Base-by-base conservation (phyloP, 441 rosid genomes). In the Gossypium trilobum region DNA sequence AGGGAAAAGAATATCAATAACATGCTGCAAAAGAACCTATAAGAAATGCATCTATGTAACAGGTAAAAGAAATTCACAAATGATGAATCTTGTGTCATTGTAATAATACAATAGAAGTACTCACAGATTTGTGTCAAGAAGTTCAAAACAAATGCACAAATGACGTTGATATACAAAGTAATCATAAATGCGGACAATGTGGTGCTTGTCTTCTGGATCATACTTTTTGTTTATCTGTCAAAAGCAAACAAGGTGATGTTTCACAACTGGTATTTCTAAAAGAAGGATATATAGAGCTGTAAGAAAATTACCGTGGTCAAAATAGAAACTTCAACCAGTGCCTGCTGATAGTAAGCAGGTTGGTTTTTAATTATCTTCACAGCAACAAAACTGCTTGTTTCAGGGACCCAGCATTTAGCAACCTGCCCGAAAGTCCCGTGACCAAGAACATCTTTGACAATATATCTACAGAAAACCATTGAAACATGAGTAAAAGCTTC, bases 351-450 rank as follows among this genome's bases (percentile, higher is more conserved):
- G 87, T 93, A 93, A 69, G 99, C 99, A 75, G 98, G 97, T 80
- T 85, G 96, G 75, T 95, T 95, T 85, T 95, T 95, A 27, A 95
- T 95, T 79, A 95, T 95, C 86, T 95, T 95, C 70, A 95, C 89
- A 72, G 99, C 99, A 67, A 90, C 91, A 84, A 86, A 90, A 83
- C 86, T 78, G 78, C 83, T 79, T 6, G 85, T 83, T 77, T 90
- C 95, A 44, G 89, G 81, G 67, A 89, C 91, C 98, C 89, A 91
- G 86, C 99, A 95, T 83, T 93, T 95, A 54, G 94, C 98, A 87
- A 95, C 98, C 84, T 95, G 99, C 57, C 98, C 98, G 80, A 95
- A 95, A 67, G 98, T 95, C 74, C 99, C 99, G 70, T 95, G 99
- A 79, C 99, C 99, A 79, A 95, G 99, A 76, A 93, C 91, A 84